A percentile compares a stretch with the other conserved stretches of the same genome.
Conservation (phyloP, 129 eudicot species). For the Centaurea solstitialis region DNA sequence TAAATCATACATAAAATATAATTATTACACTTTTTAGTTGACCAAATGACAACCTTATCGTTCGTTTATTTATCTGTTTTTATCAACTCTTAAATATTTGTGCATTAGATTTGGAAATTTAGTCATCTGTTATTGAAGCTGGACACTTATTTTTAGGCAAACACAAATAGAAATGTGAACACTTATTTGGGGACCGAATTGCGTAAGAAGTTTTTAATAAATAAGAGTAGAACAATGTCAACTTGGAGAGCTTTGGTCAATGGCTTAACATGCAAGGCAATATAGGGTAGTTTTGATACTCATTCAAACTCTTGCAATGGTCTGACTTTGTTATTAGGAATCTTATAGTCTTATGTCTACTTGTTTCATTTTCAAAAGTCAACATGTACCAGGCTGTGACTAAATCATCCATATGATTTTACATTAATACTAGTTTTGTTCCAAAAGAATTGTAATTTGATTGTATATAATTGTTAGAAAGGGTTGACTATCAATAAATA, state of each 20-base stretch:
- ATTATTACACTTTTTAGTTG: not conserved
- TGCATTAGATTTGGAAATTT: not conserved
- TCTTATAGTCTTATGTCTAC: conserved; percentile 2
- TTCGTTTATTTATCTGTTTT: not conserved
- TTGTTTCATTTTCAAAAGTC: conserved; percentile 21
- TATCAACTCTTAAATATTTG: not conserved
- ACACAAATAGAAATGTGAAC: not conserved
- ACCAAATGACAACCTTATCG: not conserved
- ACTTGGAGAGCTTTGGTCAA: conserved; percentile 6
- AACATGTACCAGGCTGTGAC: conserved; percentile 22
- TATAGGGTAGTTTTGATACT: conserved; percentile 8
- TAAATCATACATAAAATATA: not conserved
- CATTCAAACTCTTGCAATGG: conserved; percentile 17
- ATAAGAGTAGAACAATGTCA: not conserved
- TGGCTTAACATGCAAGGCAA: conserved; percentile 14
- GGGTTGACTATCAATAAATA: not conserved
- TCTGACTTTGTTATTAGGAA: not conserved
- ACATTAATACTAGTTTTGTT: not conserved
- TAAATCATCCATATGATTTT: conserved; percentile 10
- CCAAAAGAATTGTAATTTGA: conserved; percentile 6
- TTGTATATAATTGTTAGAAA: not conserved
- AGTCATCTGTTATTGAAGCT: not conserved
- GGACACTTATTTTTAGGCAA: not conserved
- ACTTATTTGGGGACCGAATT: not conserved
- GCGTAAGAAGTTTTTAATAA: not conserved